Evolutionary conservation across 2,329 filamentous ascomycete species (phyloP), one percentile per base, ranked within the genome.

Genomic region (Lomentospora prolificans): DNA sequence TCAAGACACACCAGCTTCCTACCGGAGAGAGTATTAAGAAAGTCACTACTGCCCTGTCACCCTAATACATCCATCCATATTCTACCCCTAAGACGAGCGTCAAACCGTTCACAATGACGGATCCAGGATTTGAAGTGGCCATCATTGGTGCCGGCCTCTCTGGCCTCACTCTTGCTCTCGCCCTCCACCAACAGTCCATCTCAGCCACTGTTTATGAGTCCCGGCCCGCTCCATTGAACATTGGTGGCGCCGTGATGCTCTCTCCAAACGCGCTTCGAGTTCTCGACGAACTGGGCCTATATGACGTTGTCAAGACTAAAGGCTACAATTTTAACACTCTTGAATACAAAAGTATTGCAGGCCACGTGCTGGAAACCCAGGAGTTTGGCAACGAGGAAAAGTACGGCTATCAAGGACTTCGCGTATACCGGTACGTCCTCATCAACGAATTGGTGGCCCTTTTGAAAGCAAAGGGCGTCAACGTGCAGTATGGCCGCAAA

Each of bases 221-320:
- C 12, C 72, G 75, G 7, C 57, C 67, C 0, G 69, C 70, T 0
- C 68, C 73, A 1, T 69, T 74, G 2, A 70, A 76, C 57, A 74
- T 75, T 24, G 76, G 76, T 17, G 80, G 80, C 2, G 79, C 77
- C 1, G 69, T 84, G 28, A 80, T 82, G 75, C 72, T 84, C 2
- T 80, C 79, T 0, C 80, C 81, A 4, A 84, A 84, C 55, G 77
- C 79, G 0, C 71, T 84, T 1, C 70, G 72, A 3, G 69, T 82
- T 39, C 70, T 85, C 0, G 75, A 82, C 58, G 64, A 62, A 0
- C 64, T 84, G 0, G 74, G 70, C 0, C 66, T 81, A 2, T 80
- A 80, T 60, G 50, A 70, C 1, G 67, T 69, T 2, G 67, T 83
- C 52, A 66, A 67, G 6, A 59, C 66, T 0, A 67, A 72, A 7